phyloP scores from a whole-genome alignment of 805 yeast genomes.

The Candida easanensis region DNA sequence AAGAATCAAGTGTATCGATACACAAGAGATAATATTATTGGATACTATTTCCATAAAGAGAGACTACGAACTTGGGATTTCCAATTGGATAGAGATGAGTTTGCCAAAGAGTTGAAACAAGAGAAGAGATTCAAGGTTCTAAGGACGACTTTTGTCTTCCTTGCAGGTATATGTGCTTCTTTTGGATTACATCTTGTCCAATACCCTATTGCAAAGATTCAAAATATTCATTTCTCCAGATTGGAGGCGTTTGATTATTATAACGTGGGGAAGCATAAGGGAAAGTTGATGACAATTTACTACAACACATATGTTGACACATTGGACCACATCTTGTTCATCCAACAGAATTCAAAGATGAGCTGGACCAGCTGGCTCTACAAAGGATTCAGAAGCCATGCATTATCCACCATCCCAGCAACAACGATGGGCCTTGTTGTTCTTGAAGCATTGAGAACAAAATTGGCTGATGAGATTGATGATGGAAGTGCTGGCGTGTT shows the following conservation, averaged over 20 bases:
- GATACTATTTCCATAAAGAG: constrained; percentile 40
- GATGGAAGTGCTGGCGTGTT: too few species aligned
- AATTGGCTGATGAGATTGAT: constrained; percentile 26
- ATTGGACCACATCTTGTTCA: constrained; percentile 52
- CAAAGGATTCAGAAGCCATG: constrained; percentile 72
- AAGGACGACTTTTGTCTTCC: constrained; percentile 63
- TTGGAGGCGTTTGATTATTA: constrained; percentile 76
- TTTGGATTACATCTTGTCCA: constrained; percentile 72
- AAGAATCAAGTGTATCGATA: constrained; percentile 62
- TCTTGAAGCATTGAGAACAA: constrained; percentile 72
- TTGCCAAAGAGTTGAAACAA: constrained; percentile 26
- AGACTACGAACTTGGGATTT: constrained; percentile 27
- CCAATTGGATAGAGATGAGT: constrained; percentile 22
- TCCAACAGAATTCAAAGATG: constrained; percentile 51
- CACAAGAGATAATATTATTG: constrained; percentile 43
- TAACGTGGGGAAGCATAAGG: constrained; percentile 26
- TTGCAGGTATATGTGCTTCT: constrained; percentile 90
- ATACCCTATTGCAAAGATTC: constrained; percentile 78
- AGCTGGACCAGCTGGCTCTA: constrained; percentile 69
- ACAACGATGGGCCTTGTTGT: constrained; percentile 84
- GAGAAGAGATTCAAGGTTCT: constrained; percentile 41
- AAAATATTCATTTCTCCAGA: constrained; percentile 73
- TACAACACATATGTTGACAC: constrained; percentile 78
- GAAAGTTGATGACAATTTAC: constrained; percentile 41
- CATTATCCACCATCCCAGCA: constrained; percentile 79